Base-by-base conservation (phyloP, 768 basidiomycete species). In the Mycena sanguinolenta region DNA sequence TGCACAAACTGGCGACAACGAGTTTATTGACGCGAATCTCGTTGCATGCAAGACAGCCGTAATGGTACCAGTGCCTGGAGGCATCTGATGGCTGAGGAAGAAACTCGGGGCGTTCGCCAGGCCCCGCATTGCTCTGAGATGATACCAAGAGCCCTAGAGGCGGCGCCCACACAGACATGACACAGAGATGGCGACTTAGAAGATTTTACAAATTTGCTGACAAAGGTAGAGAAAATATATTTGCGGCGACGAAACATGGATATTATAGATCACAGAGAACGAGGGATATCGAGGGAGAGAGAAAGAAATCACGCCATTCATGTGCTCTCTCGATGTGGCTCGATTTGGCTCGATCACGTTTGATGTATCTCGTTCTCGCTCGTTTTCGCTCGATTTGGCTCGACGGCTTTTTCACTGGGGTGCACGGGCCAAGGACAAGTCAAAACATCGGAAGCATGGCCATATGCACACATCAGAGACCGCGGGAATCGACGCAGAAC, bases 381-480 rank as follows among this genome's bases (percentile, higher is more conserved):
- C 36, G 6, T 38, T 38, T 14, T 38, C 14, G 36, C 36, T 38
- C 36, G 36, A 38, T 38, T 14, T 14, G 36, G 36, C 36, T 38
- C 36, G 36, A 38, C n/a, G n/a, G n/a, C n/a, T n/a, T n/a, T n/a
- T n/a, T n/a, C n/a, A n/a, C n/a, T n/a, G n/a, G n/a, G n/a, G n/a
- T n/a, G n/a, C n/a, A n/a, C n/a, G n/a, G n/a, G n/a, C n/a, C n/a
- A n/a, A n/a, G n/a, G n/a, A n/a, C n/a, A n/a, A n/a, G n/a, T n/a
- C 34, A 19, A 54, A 54, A 42, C 58, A 58, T 28, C 58, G 58
- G 36, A 39, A 58, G 28, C 58, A 58, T 28, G 27, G 16, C 10
- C 58, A 59, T 19, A 59, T 59, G 58, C 58, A 59, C 16, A 44
- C 58, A 8, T 13, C 17, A 27, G 42, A 59, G 16, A 42, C 58